phyloP scores from a whole-genome alignment of 176 grass and related monocot species.

The Elymus sibiricus region DNA sequence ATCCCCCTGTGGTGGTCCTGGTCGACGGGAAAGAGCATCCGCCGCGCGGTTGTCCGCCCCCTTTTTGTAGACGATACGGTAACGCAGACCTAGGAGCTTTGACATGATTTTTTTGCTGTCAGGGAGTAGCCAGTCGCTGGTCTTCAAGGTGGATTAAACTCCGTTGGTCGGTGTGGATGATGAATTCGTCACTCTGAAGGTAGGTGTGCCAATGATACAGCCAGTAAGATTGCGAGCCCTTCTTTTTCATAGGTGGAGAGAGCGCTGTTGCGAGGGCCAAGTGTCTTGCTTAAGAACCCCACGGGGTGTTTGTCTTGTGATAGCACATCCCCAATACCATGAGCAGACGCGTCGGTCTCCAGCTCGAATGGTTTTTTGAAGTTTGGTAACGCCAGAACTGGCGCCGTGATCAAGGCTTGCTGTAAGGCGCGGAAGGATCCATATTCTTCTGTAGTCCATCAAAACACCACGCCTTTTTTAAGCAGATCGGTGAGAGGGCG shows the following conservation, averaged over 20 bases:
- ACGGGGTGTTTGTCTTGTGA: neutral
- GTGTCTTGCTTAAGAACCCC: neutral
- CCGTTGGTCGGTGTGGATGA: neutral
- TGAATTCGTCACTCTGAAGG: neutral
- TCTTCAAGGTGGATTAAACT: neutral
- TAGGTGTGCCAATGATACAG: neutral
- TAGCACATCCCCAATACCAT: neutral
- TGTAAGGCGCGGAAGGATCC: neutral
- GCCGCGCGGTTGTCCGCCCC: neutral
- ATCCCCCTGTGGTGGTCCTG: neutral
- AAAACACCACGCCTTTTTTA: neutral
- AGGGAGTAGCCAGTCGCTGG: neutral
- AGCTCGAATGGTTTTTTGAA: neutral
- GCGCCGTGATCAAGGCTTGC: neutral
- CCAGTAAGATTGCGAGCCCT: neutral
- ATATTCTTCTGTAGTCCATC: neutral
- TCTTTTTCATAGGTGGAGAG: too few species aligned
- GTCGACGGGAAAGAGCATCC: neutral
- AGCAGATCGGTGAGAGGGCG: neutral
- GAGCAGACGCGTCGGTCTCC: neutral
- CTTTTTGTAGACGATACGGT: neutral
- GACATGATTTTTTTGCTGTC: neutral
- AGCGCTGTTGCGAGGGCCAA: neutral
- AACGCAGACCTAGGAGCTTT: neutral
- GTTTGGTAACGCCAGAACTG: neutral